Base-by-base conservation (phyloP, 805 yeast genomes). In the Isabelozyma gotoi region DNA sequence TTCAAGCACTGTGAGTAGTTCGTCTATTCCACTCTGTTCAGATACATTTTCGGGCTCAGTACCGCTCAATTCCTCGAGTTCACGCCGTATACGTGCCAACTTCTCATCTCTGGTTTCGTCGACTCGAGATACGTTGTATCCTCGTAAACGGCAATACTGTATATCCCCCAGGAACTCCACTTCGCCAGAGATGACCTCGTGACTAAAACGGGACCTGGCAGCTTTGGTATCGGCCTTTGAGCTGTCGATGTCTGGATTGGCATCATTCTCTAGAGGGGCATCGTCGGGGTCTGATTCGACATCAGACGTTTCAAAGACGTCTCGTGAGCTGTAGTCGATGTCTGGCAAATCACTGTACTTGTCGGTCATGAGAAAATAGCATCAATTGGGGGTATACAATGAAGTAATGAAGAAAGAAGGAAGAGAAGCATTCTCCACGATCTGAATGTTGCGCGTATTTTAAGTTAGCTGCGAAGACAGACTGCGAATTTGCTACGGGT, bases 281-380 rank as follows among this genome's bases (percentile, higher is more conserved):
- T 21, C 24, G 33, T 50, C 52, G 32, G 55, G 52, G 4, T 61
- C 65, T 19, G 68, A 67, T 38, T 71, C 71, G 3, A 68, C 55
- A 43, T 75, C 80, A 3, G 78, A 76, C 1, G 79, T 73, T 52
- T 76, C 80, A 46, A 62, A 75, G 2, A 76, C 66, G 24, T 68
- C 76, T 43, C 53, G 61, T 0, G 65, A 48, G 3, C 49, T 57
- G 19, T 41, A 27, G 38, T 60, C 68, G 21, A 53, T 51, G 24
- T 49, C 58, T 8, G 57, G 53, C 19, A 55, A 24, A 18, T 42
- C 52, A 18, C 35, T 33, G 27, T 45, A 45, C 32, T 47, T 51
- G 16, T 45, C 50, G 24, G 42, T 36, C 44, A 45, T 44, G 5
- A 17, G 19, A 19, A n/a, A 19, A n/a, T 7, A 31, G 19, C 20